These are phyloP conservation scores for Acaromyces ingoldii DNA, from an alignment of 1,284 basidiomycete genomes.

Conservation along the genomic window DNA sequence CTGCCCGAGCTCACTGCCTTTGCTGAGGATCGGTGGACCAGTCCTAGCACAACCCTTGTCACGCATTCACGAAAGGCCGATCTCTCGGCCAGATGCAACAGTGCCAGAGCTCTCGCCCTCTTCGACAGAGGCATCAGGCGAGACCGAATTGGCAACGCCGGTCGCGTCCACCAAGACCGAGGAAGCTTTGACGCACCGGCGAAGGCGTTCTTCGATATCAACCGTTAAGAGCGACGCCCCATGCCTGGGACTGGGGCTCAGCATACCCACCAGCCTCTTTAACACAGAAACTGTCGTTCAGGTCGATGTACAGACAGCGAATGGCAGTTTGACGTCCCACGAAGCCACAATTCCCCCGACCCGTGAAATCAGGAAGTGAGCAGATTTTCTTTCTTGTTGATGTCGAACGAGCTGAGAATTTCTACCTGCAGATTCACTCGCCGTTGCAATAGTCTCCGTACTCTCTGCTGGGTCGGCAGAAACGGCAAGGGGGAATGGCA, in stretches of 20 bases:
- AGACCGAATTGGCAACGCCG: no score
- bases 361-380: slow-evolving; percentile 4
- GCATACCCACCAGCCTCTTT: neutral
- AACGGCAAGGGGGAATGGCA: slow-evolving; percentile 4
- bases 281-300: neutral
- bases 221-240: no score
- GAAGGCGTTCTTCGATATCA: no score
- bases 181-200: no score
- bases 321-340: neutral
- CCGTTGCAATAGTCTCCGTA: neutral
- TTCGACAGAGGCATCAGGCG: no score
- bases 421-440: no score
- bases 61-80: neutral
- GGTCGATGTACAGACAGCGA: neutral
- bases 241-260: no score
- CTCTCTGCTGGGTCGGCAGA: neutral
- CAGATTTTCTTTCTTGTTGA: no score
- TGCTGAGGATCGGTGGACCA: no score
- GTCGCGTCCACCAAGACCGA: neutral
- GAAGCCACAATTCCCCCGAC: neutral
- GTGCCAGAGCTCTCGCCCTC: neutral
- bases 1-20: no score
- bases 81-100: neutral
- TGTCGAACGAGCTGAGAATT: no score
- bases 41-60: neutral